Conservation (phyloP, 1,139 yeast species). For the Scheffersomyces cryptocercus region DNA sequence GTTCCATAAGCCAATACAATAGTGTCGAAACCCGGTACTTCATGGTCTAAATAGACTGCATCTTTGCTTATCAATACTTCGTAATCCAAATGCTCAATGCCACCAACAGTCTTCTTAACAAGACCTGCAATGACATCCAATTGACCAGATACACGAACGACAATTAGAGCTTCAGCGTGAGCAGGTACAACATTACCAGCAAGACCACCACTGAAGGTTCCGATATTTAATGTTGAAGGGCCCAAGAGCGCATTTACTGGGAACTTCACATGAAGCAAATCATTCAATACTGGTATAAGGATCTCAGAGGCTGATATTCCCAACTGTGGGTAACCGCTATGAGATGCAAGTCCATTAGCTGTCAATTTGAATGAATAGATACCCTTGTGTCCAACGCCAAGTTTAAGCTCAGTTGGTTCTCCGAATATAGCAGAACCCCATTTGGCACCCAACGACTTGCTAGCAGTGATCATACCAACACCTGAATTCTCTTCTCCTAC, state of each 20-base stretch:
- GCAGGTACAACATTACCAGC: constrained; percentile 68
- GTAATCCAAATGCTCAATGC: constrained; percentile 27
- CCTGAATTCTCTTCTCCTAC: constrained; percentile 73
- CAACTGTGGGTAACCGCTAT: constrained; percentile 70
- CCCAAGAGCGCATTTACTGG: constrained; percentile 60
- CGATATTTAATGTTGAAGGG: constrained; percentile 62
- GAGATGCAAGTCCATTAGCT: constrained; percentile 61
- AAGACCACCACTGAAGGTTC: constrained; percentile 58
- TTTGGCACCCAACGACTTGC: constrained; percentile 35
- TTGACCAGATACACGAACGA: constrained; percentile 58
- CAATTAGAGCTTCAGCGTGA: constrained; percentile 48
- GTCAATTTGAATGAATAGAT: constrained; percentile 39
- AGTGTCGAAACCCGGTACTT: constrained; percentile 65
- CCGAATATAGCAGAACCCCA: constrained; percentile 72
- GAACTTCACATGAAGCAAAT: constrained; percentile 33
- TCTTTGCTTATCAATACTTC: constrained; percentile 17
- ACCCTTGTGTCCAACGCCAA: constrained; percentile 75
- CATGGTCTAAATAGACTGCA: constrained; percentile 55
- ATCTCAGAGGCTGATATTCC: constrained; percentile 66
- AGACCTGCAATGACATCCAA: constrained; percentile 34
- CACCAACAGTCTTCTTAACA: constrained; percentile 36
- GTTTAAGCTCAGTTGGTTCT: constrained; percentile 70
- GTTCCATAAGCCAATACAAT: constrained; percentile 61
- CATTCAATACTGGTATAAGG: constrained; percentile 49
- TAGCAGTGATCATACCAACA: constrained; percentile 54